Evolutionary conservation across 2,329 filamentous ascomycete species (phyloP), one percentile per base, ranked within the genome.

Genomic region (Dryadomyces quercus-mongolicae): DNA sequence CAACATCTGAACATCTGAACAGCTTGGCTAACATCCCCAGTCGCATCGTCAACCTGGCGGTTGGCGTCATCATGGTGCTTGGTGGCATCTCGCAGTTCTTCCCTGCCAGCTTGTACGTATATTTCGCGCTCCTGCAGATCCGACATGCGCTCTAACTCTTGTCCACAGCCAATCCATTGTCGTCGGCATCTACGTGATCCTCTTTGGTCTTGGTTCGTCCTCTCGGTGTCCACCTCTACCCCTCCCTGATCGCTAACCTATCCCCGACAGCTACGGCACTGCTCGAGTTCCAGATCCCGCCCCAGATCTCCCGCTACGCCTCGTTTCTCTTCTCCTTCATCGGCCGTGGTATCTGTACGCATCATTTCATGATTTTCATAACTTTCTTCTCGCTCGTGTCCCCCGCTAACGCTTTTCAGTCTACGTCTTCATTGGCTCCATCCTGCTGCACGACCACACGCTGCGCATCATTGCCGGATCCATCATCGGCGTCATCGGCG

Each of bases 301-400:
- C 91, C 56, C 91, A 95, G 68, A 78, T 95, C 54, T 86, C 90
- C 56, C 85, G 89, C 72, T 95, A 97, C 75, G 92, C 90, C 54
- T 95, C 89, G 12, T 98, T 98, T 77, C 84, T 97, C 71, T 97
- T 97, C 77, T 95, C 88, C 55, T 97, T 98, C 78, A 74, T 97
- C 62, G 93, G 93, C 58, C 90, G 93, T 67, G 93, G 93, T 71
- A 77, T 89, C 68, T 97, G 91, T 95, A 82, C 73, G 89, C n/a
- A n/a, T n/a, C n/a, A n/a, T n/a, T n/a, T n/a, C n/a, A n/a, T n/a
- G n/a, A n/a, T n/a, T n/a, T n/a, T n/a, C n/a, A n/a, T n/a, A n/a
- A n/a, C n/a, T n/a, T n/a, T n/a, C n/a, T n/a, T n/a, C n/a, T n/a
- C n/a, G n/a, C n/a, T n/a, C n/a, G n/a, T n/a, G n/a, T n/a, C n/a